Conservation (phyloP, 768 basidiomycete genomes). For the Psilocybe sp. region DNA sequence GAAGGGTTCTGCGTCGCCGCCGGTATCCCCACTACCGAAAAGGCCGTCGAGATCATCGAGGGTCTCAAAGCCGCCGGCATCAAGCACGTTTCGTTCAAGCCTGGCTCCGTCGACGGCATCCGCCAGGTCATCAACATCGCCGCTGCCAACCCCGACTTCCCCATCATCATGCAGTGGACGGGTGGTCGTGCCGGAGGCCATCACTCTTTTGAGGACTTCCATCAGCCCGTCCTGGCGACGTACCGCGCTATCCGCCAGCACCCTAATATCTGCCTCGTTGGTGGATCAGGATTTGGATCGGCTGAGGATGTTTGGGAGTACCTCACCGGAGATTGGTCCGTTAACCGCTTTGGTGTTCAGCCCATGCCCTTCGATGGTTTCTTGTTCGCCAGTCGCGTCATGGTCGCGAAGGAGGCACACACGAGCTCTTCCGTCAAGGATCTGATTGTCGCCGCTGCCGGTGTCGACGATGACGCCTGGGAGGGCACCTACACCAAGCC, state of each 20-base stretch:
- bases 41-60: constrained; percentile 93
- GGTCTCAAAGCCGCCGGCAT: constrained; percentile 82
- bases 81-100: constrained; percentile 97
- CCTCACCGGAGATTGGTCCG: constrained; percentile 94
- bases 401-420: constrained; percentile 99
- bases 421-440: constrained; percentile 94
- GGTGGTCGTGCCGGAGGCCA: constrained; percentile 98
- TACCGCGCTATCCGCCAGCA: constrained; percentile 90
- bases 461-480: constrained; percentile 88
- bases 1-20: constrained; percentile 99
- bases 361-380: constrained; percentile 99
- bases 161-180: constrained; percentile 98
- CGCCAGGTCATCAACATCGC: constrained; percentile 97
- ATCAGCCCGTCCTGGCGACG: constrained; percentile 89
- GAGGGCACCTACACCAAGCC: constrained; percentile 93
- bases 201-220: constrained; percentile 98
- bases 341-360: constrained; percentile 74
- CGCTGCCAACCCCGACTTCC: constrained; percentile 89
- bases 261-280: constrained; percentile 85
- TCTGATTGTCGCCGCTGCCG: constrained; percentile 90
- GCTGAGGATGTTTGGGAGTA: constrained; percentile 97
- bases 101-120: constrained; percentile 96
- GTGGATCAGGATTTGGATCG: constrained; percentile 93
- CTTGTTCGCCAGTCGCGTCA: constrained; percentile 93
- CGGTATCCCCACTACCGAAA: constrained; percentile 94